Evolutionary conservation across 2,329 filamentous ascomycete species (phyloP).

Genomic region (Clonostachys rhizophaga): DNA sequence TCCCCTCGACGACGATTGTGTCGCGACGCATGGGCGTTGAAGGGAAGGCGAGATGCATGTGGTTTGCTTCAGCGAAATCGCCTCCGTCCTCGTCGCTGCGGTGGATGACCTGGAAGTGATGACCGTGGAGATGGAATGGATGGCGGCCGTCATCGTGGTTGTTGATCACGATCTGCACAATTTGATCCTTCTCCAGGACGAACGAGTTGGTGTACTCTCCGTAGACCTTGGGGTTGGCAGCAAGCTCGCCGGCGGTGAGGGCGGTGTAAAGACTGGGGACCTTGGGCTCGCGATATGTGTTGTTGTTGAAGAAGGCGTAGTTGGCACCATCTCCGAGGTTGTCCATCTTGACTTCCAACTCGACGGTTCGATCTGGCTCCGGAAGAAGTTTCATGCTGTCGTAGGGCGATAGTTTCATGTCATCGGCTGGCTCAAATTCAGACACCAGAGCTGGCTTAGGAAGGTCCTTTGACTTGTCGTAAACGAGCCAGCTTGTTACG

Average conservation of each 20-base stretch:
- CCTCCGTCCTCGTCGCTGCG: slow-evolving; percentile 55
- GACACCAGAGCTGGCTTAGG: slow-evolving; percentile 51
- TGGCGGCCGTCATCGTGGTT: slow-evolving; percentile 69
- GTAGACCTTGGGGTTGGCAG: slow-evolving; percentile 57
- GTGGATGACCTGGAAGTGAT: slow-evolving; percentile 65
- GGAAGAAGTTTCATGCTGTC: slow-evolving; percentile 59
- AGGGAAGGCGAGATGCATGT: slow-evolving; percentile 41
- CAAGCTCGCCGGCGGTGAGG: slow-evolving; percentile 56
- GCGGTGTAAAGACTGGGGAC: slow-evolving; percentile 79
- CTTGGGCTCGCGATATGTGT: slow-evolving; percentile 69
- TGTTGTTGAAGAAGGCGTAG: slow-evolving; percentile 68
- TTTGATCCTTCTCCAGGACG: slow-evolving; percentile 60
- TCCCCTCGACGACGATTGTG: slow-evolving; percentile 36
- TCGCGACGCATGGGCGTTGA: slow-evolving; percentile 35
- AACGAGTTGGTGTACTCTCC: slow-evolving; percentile 62
- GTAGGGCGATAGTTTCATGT: slow-evolving; percentile 64
- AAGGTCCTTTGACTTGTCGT: slow-evolving; percentile 39
- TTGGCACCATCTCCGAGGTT: slow-evolving; percentile 57
- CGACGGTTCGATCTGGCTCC: slow-evolving; percentile 58
- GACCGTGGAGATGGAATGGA: slow-evolving; percentile 76
- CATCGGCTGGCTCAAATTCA: slow-evolving; percentile 66
- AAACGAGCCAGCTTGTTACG: slow-evolving; percentile 60
- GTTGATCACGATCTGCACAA: slow-evolving; percentile 73
- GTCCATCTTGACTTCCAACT: slow-evolving; percentile 59
- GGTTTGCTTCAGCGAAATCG: slow-evolving; percentile 41